A percentile compares a stretch with the other conserved stretches of the same genome.
phyloP scores from a whole-genome alignment of 2,329 filamentous ascomycete species.

The Thielaviopsis ethacetica region DNA sequence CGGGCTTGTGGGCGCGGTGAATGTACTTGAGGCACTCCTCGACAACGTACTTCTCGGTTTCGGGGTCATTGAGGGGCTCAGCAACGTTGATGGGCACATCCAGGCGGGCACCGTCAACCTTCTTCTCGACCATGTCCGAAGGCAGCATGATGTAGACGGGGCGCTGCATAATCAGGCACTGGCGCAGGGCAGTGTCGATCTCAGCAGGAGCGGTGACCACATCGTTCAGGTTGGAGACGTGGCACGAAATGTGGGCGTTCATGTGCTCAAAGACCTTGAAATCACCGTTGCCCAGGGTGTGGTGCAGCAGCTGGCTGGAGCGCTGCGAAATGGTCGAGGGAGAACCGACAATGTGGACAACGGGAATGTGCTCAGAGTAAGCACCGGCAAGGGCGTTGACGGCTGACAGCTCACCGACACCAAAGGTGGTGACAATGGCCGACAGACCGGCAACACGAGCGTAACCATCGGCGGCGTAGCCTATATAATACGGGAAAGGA shows the following conservation, averaged over 20 bases:
- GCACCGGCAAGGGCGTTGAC: conserved; percentile 60
- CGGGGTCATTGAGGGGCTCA: conserved; percentile 47
- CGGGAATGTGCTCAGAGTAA: conserved; percentile 54
- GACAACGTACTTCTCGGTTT: conserved; percentile 69
- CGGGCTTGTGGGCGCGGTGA: conserved; percentile 53
- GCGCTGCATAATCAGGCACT: conserved; percentile 57
- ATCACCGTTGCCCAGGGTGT: conserved; percentile 62
- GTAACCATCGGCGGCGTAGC: conserved; percentile 69
- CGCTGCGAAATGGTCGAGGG: conserved; percentile 32
- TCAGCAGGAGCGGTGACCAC: conserved; percentile 52
- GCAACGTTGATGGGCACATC: conserved; percentile 53
- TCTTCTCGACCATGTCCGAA: conserved; percentile 61
- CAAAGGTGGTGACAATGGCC: conserved; percentile 59
- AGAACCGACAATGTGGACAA: conserved; percentile 51
- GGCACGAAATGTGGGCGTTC: conserved; percentile 54
- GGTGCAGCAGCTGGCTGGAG: conserved; percentile 38
- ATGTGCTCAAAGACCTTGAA: conserved; percentile 73
- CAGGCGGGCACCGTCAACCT: conserved; percentile 58
- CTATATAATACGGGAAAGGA: conserved; percentile 21
- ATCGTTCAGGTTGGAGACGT: conserved; percentile 53
- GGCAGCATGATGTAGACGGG: conserved; percentile 77
- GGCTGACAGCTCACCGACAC: conserved; percentile 58
- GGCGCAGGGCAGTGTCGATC: conserved; percentile 60
- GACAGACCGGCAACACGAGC: conserved; percentile 55
- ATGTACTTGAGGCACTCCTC: conserved; percentile 61